These are phyloP conservation scores for Syzygium syzygioides DNA, from an alignment of 441 rosid genomes.

Conservation along the genomic window DNA sequence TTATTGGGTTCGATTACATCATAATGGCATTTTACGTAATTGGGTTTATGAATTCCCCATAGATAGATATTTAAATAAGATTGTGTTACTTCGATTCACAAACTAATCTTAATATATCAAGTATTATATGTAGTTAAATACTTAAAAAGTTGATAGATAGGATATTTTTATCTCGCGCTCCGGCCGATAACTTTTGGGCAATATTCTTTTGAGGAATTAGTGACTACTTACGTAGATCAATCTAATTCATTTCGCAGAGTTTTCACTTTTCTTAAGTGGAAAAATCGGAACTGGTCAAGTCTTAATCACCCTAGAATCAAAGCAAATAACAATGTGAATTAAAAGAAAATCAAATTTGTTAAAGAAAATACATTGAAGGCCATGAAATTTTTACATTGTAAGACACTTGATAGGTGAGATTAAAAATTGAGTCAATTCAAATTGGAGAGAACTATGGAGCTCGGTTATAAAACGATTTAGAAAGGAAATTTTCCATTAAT, in stretches of 20 bases:
- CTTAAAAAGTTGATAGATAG: not conserved
- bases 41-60: not conserved
- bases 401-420: not conserved
- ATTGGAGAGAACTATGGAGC: not conserved
- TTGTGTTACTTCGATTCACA: not conserved
- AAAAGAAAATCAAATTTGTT: not conserved
- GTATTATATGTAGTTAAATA: not conserved
- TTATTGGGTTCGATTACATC: not conserved
- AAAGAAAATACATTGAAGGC: not conserved
- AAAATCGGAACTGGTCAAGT: not conserved
- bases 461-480: not conserved
- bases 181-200: accelerated
- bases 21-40: not conserved
- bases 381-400: not conserved
- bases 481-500: not conserved
- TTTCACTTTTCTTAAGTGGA: not conserved
- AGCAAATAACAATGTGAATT: not conserved
- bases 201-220: not conserved
- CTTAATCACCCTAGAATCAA: not conserved
- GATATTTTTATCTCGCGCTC: not conserved
- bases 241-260: not conserved
- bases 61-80: not conserved
- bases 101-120: not conserved
- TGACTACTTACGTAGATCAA: not conserved
- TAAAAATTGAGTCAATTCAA: not conserved